These are phyloP conservation scores for Exophiala lecanii-corni DNA, from an alignment of 2,329 filamentous ascomycete species.

Conservation along the genomic window DNA sequence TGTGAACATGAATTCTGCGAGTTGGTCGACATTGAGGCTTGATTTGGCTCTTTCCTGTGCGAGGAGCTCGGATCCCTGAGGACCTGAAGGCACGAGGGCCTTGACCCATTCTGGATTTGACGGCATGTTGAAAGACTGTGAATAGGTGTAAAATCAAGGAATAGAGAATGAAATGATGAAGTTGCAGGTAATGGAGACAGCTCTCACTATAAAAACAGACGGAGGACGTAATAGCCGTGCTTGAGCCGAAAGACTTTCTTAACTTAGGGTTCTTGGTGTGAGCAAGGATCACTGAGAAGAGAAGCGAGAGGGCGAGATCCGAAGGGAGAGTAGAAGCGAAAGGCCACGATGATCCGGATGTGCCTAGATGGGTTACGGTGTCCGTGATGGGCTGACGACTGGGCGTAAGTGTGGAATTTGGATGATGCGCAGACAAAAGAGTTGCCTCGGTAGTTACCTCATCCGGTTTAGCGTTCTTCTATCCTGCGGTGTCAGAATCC, in stretches of 20 bases:
- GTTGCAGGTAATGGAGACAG: no score
- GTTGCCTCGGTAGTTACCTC: constrained; percentile 1
- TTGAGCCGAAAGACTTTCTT: background rate
- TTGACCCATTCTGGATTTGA: constrained; percentile 61
- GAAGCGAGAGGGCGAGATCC: no score
- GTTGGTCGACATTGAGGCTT: constrained; percentile 61
- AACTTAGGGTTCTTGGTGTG: no score
- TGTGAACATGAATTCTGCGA: constrained; percentile 66
- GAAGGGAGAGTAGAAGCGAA: no score
- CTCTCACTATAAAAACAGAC: background rate
- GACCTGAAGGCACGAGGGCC: constrained; percentile 59
- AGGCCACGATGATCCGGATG: no score
- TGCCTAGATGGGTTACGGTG: no score
- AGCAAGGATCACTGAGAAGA: no score
- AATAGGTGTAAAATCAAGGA: background rate
- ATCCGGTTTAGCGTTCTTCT: constrained; percentile 1
- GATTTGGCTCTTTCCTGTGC: constrained; percentile 64
- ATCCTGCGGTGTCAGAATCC: no score
- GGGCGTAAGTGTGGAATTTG: no score
- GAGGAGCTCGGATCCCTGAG: constrained; percentile 66
- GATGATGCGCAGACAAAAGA: no score
- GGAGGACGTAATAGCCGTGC: background rate
- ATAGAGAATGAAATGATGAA: background rate
- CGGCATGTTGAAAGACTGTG: constrained; percentile 24
- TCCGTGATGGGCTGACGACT: no score